phyloP scores from a whole-genome alignment of 495 filamentous ascomycete genomes.

The Penicillium dipodomyicola region DNA sequence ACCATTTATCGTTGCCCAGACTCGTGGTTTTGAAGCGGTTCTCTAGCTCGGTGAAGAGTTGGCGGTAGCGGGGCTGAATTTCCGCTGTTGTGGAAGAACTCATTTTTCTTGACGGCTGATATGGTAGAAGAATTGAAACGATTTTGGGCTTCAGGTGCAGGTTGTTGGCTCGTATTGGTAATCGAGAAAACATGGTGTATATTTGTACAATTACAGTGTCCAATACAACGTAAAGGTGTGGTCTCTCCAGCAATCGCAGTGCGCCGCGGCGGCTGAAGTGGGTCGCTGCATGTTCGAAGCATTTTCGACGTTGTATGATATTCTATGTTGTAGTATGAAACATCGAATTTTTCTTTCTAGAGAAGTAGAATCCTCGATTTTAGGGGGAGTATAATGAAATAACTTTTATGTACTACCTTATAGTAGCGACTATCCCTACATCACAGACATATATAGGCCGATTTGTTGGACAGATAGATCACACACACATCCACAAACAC shows the following conservation, averaged over 20 bases:
- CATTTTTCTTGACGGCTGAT: conserved; percentile 12
- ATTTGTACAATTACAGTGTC: not conserved
- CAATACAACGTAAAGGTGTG: not conserved
- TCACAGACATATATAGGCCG: not conserved
- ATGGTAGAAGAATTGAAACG: not conserved
- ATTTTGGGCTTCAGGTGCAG: not conserved
- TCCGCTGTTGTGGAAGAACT: conserved; percentile 18
- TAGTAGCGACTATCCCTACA: not conserved
- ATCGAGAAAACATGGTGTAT: conserved; percentile 3
- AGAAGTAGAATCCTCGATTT: not conserved
- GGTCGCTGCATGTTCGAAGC: conserved; percentile 11
- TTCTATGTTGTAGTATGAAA: not conserved
- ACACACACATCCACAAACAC: not conserved
- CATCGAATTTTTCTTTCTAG: not conserved
- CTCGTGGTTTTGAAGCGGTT: conserved; percentile 47
- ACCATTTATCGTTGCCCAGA: conserved; percentile 55
- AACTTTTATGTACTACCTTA: not conserved
- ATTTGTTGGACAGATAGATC: not conserved
- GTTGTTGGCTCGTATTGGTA: conserved; percentile 2
- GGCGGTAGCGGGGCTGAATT: conserved; percentile 31
- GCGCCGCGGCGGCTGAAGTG: conserved; percentile 20
- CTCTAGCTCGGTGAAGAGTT: conserved; percentile 53
- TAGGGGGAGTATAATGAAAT: not conserved
- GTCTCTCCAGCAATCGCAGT: conserved; percentile 5
- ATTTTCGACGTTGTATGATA: not conserved